Evolutionary conservation across 306 rosid genomes (phyloP).

Genomic region (Adenanthera pavonina): DNA sequence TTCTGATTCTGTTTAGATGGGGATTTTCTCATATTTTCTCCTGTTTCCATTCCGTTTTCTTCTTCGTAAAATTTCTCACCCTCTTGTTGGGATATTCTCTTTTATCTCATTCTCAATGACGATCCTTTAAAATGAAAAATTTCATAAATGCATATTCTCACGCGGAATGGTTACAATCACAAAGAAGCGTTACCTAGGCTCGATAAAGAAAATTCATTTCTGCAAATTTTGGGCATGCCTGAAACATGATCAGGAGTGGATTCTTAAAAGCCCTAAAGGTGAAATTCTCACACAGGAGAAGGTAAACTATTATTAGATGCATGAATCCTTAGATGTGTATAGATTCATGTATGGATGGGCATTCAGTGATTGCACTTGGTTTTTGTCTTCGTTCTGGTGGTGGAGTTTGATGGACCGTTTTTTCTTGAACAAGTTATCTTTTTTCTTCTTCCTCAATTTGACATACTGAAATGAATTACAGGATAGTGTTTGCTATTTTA

Average conservation of each 20-base stretch:
- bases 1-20: constrained; percentile 4
- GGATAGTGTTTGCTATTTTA: too few species aligned
- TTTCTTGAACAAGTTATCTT: background rate
- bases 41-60: background rate
- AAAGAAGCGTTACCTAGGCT: background rate
- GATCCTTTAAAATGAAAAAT: background rate
- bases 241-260: constrained; percentile 83
- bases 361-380: constrained; percentile 16
- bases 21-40: constrained; percentile 8
- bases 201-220: background rate
- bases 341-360: background rate
- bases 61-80: constrained; percentile 11
- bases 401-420: constrained; percentile 6
- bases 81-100: constrained; percentile 21
- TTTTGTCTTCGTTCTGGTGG: background rate
- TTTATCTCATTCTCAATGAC: constrained; percentile 8
- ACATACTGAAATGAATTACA: background rate
- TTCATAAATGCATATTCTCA: background rate
- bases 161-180: background rate
- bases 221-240: constrained; percentile 59
- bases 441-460: background rate
- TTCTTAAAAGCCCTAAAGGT: constrained; percentile 76
- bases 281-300: constrained; percentile 88
- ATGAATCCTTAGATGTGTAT: constrained; percentile 26
- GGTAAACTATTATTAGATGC: constrained; percentile 45